Base-by-base conservation (phyloP, 2,329 filamentous ascomycete genomes). In the Fusarium subtropicale region DNA sequence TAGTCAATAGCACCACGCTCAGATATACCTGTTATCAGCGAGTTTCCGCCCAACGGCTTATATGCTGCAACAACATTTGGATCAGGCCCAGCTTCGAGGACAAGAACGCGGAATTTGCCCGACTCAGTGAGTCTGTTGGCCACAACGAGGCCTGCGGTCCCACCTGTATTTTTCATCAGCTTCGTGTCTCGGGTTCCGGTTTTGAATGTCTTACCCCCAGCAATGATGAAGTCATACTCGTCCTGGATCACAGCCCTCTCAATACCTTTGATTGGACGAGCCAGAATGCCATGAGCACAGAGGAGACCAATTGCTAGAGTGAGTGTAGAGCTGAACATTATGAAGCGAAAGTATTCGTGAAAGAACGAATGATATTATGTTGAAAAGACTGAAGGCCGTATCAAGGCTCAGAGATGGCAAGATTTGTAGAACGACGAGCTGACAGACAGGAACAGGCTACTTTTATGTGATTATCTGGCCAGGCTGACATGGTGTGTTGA, bases 91-190 rank as follows among this genome's bases (percentile, higher is more conserved):
- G 61, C 61, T 41, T 64, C 61, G 0, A 64, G 39, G 0, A 64
- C 58, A 6, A 64, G 45, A 2, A 64, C 59, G 5, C 20, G 53
- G 2, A 64, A 56, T 20, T 64, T 50, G 3, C 61, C 61, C 15
- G 61, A 64, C 11, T 64, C 61, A 8, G 59, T 64, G 5, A 64
- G n/a, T 24, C 61, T n/a, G 20, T 64, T 62, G 2, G 61, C 61
- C 1, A 64, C 59, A 0, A 64, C 41, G 11, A 64, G 61, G 9
- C 61, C 61, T 5, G 61, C 60, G 0, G 61, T 64, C 18, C 61
- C 61, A 1, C 61, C 59, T 64, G 0, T 9, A 39, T 0, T 0
- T 0, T 10, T 4, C 0, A 3, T 56, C 15, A 26, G 5, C 28
- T 7, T 0, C 6, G 7, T 3, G 2, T 1, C 3, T 3, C 0